Evolutionary conservation across 306 rosid genomes (phyloP).

Genomic region (Luffa acutangula): DNA sequence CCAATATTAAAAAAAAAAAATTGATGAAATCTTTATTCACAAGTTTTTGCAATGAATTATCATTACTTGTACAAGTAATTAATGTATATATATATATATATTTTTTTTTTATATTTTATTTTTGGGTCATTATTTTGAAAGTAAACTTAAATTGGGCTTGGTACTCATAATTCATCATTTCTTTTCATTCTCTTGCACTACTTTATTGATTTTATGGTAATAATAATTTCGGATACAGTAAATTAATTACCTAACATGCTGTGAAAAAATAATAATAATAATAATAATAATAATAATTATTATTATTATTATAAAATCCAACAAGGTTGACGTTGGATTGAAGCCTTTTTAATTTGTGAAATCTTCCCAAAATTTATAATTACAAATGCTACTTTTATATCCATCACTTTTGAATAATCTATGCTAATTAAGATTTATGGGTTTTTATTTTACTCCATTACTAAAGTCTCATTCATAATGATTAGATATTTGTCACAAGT

Average conservation of each 20-base stretch:
- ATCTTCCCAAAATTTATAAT: background rate
- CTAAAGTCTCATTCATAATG: background rate
- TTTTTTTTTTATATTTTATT: background rate
- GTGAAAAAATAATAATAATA: background rate
- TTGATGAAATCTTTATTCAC: background rate
- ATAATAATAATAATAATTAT: background rate
- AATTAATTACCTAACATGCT: background rate
- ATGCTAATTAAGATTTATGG: background rate
- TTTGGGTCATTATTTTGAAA: background rate
- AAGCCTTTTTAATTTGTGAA: background rate
- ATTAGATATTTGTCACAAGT: background rate
- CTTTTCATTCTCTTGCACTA: background rate
- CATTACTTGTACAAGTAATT: background rate
- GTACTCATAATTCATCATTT: background rate
- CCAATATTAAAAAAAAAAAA: background rate
- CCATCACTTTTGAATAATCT: background rate
- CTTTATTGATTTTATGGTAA: background rate
- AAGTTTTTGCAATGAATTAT: slow-evolving; percentile 1
- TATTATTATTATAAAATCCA: background rate
- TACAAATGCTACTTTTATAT: background rate
- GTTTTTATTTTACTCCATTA: background rate
- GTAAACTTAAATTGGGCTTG: background rate
- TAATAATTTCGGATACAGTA: background rate
- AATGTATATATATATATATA: background rate
- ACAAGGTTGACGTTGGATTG: background rate